These are phyloP conservation scores for Aspergillus quadrilineatus DNA, from an alignment of 2,329 filamentous ascomycete species.

Conservation along the genomic window DNA sequence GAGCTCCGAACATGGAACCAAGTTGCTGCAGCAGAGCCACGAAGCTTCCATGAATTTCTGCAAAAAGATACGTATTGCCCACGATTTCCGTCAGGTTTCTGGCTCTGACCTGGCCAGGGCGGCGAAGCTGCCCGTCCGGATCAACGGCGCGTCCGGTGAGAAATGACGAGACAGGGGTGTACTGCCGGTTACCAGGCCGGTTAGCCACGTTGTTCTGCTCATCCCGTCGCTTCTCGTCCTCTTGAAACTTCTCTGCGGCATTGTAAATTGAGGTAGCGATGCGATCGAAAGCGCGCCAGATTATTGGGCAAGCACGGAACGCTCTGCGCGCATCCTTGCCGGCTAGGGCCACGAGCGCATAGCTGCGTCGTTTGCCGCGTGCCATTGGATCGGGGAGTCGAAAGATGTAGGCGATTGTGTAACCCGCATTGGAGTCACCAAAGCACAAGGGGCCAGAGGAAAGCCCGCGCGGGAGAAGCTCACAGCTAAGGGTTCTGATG, in stretches of 20 bases:
- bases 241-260: conserved; percentile 46
- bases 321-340: conserved; percentile 52
- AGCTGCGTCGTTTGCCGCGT: conserved; percentile 56
- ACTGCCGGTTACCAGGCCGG: conserved; percentile 39
- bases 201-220: conserved; percentile 32
- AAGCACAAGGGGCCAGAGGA: conserved; percentile 60
- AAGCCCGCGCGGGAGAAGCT: conserved; percentile 55
- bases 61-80: conserved; percentile 59
- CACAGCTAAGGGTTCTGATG: conserved; percentile 58
- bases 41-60: conserved; percentile 57
- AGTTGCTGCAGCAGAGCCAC: conserved; percentile 50
- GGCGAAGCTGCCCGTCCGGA: conserved; percentile 55
- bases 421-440: conserved; percentile 55
- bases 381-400: conserved; percentile 59
- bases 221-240: conserved; percentile 45
- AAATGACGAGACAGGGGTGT: conserved; percentile 59
- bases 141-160: conserved; percentile 57
- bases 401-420: conserved; percentile 61
- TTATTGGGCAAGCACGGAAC: conserved; percentile 48
- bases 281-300: conserved; percentile 55
- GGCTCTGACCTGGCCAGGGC: conserved; percentile 54
- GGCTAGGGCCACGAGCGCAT: conserved; percentile 58
- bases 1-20: conserved; percentile 46
- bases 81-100: conserved; percentile 60
- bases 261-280: conserved; percentile 55